These are phyloP conservation scores for Dryadomyces sulphureus DNA, from an alignment of 2,329 filamentous ascomycete species.

Conservation along the genomic window DNA sequence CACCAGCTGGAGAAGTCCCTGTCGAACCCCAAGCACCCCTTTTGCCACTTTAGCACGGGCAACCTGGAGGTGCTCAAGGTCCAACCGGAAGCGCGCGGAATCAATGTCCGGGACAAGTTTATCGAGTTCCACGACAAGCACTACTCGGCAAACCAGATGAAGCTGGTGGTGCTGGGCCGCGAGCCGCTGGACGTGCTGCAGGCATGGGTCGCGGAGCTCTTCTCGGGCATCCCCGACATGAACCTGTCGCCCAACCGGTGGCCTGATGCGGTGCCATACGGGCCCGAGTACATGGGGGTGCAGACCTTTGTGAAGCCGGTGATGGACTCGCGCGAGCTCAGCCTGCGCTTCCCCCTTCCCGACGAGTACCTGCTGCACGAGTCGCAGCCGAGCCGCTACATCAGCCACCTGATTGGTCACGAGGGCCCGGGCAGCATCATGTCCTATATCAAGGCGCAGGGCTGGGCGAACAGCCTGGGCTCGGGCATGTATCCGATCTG, in stretches of 20 bases:
- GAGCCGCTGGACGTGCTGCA: slow-evolving; percentile 73
- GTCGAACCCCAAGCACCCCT: slow-evolving; percentile 79
- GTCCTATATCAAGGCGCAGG: slow-evolving; percentile 77
- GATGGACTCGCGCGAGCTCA: slow-evolving; percentile 69
- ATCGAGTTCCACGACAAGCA: slow-evolving; percentile 82
- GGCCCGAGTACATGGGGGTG: slow-evolving; percentile 36
- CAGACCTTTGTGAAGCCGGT: slow-evolving; percentile 84
- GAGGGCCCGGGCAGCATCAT: slow-evolving; percentile 88
- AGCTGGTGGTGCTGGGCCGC: slow-evolving; percentile 70
- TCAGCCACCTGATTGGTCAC: slow-evolving; percentile 80
- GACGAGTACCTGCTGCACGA: slow-evolving; percentile 72
- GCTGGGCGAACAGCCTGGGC: slow-evolving; percentile 74
- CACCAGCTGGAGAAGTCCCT: slow-evolving; percentile 78
- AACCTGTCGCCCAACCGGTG: slow-evolving; percentile 48
- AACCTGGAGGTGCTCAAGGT: slow-evolving; percentile 78
- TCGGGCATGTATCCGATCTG: slow-evolving; percentile 65
- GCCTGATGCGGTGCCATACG: slow-evolving; percentile 35
- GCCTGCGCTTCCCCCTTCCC: slow-evolving; percentile 69
- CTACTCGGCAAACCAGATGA: slow-evolving; percentile 91
- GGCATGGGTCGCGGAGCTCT: slow-evolving; percentile 71
- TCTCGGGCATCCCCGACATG: slow-evolving; percentile 71
- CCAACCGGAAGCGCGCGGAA: slow-evolving; percentile 59
- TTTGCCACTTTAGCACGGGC: slow-evolving; percentile 82
- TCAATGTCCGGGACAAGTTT: slow-evolving; percentile 81
- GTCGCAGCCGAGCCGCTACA: slow-evolving; percentile 69